These are phyloP conservation scores for Arabis hirsuta DNA, from an alignment of 345 rosid genomes.

Conservation along the genomic window DNA sequence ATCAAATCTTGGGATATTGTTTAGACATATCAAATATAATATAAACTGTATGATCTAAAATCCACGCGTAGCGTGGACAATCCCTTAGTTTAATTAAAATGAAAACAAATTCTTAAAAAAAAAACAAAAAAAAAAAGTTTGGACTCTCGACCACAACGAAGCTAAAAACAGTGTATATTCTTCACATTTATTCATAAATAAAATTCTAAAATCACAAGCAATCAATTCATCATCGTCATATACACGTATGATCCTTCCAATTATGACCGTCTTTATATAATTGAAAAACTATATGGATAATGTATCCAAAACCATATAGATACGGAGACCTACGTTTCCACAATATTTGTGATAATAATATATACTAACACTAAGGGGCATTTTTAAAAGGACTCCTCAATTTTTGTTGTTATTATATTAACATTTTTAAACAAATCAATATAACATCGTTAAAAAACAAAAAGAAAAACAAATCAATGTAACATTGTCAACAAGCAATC, in stretches of 20 bases:
- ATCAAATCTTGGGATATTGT: too few relatives aligned
- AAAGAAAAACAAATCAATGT: too few relatives aligned
- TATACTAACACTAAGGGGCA: background rate
- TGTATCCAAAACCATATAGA: conserved; percentile 38
- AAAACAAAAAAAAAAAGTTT: too few relatives aligned
- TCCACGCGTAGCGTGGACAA: too few relatives aligned
- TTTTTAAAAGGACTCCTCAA: background rate
- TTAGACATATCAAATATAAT: too few relatives aligned
- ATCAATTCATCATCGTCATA: conserved; percentile 33
- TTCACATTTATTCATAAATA: conserved; percentile 5
- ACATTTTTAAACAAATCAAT: too few relatives aligned
- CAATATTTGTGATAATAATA: background rate
- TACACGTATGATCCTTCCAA: conserved; percentile 35
- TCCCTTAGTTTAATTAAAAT: too few relatives aligned
- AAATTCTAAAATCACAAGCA: conserved; percentile 3
- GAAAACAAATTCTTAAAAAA: too few relatives aligned
- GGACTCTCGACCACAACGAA: background rate
- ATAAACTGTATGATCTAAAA: too few relatives aligned
- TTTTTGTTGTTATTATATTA: too few relatives aligned
- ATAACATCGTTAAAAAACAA: too few relatives aligned
- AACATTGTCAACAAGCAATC: background rate
- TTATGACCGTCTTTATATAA: conserved; percentile 5
- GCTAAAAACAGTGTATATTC: background rate
- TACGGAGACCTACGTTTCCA: conserved; percentile 38
- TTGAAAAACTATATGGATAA: conserved; percentile 19